Conservation (phyloP, 2,329 filamentous ascomycete genomes). For the Talaromyces funiculosus region DNA sequence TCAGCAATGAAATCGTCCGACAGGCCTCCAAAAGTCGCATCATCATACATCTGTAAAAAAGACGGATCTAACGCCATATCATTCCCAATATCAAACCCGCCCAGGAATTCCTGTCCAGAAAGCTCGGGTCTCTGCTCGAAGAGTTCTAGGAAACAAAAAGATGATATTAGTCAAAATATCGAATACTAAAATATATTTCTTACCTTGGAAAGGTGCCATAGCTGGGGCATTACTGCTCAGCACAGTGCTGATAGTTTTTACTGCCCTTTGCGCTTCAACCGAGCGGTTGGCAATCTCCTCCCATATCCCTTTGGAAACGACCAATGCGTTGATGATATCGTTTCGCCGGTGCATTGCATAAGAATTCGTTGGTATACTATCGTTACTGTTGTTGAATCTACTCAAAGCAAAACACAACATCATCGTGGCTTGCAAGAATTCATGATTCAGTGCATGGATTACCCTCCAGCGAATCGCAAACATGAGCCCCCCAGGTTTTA, state of each 20-base stretch:
- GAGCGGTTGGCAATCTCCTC: conserved; percentile 2
- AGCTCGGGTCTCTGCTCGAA: not conserved
- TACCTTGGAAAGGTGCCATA: not conserved
- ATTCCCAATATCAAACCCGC: not conserved
- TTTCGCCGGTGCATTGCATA: not conserved
- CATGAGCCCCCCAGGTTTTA: conserved; percentile 10
- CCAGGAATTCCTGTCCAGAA: not conserved
- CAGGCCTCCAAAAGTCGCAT: conserved; percentile 5
- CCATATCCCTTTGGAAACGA: conserved; percentile 6
- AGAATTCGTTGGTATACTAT: not conserved
- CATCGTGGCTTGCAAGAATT: conserved; percentile 14
- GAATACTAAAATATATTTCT: not conserved
- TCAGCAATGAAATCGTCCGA: conserved; percentile 15
- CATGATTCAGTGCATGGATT: conserved; percentile 9
- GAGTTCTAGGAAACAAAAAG: not conserved
- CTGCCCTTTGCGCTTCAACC: conserved; percentile 9
- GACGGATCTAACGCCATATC: not conserved
- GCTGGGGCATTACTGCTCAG: not conserved
- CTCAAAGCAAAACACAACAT: conserved; percentile 13
- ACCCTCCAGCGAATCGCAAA: conserved; percentile 13
- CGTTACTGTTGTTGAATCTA: not conserved
- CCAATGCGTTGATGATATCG: conserved; percentile 9
- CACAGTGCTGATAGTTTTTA: conserved; percentile 2
- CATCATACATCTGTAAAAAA: conserved; percentile 2
- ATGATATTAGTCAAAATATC: not conserved